These are phyloP conservation scores for Nothopassalora personata DNA, from an alignment of 2,329 filamentous ascomycete genomes.

Conservation along the genomic window DNA sequence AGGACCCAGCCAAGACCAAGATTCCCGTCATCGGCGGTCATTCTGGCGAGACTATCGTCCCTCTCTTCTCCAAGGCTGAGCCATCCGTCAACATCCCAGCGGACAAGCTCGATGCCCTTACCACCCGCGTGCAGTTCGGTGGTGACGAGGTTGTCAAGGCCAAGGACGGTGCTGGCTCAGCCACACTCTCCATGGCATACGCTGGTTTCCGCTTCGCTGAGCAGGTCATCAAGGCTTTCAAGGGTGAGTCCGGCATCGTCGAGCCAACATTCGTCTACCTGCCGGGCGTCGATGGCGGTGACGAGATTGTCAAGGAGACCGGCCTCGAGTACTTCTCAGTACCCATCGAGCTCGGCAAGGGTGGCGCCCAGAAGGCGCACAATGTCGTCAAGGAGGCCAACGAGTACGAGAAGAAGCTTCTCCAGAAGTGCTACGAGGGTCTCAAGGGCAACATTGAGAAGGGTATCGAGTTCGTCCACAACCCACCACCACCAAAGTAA, in stretches of 20 bases:
- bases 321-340: slow-evolving; percentile 89
- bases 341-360: slow-evolving; percentile 79
- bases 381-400: slow-evolving; percentile 74
- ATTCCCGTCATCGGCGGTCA: slow-evolving; percentile 95
- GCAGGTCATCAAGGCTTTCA: slow-evolving; percentile 80
- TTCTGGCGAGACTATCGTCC: slow-evolving; percentile 97
- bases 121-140: slow-evolving; percentile 95
- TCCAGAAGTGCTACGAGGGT: slow-evolving; percentile 68
- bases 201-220: slow-evolving; percentile 95
- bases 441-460: slow-evolving; percentile 92
- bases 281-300: slow-evolving; percentile 79
- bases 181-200: slow-evolving; percentile 91
- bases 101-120: slow-evolving; percentile 84
- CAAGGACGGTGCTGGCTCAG: slow-evolving; percentile 85
- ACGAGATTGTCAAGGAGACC: slow-evolving; percentile 75
- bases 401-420: slow-evolving; percentile 82
- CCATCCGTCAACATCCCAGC: slow-evolving; percentile 74
- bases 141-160: slow-evolving; percentile 96
- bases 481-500: slow-evolving; percentile 55
- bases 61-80: slow-evolving; percentile 87
- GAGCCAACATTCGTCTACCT: slow-evolving; percentile 97
- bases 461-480: slow-evolving; percentile 84
- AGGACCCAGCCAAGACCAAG: slow-evolving; percentile 73
- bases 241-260: slow-evolving; percentile 86
- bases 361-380: slow-evolving; percentile 77